Base-by-base conservation (phyloP, 179 eudicot species). In the Dionaea muscipula region DNA sequence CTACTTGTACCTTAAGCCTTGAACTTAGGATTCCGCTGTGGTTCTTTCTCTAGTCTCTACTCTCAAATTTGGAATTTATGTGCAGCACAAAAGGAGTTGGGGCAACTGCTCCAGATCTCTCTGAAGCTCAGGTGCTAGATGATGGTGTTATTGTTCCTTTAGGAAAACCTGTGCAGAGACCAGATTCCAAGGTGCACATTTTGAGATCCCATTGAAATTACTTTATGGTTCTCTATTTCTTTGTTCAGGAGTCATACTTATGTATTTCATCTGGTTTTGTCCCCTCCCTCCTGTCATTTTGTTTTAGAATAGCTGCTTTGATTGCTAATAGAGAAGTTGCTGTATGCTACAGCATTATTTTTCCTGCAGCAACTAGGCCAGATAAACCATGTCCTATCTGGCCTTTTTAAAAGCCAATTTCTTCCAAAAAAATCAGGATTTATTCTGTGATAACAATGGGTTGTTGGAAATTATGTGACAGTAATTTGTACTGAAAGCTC, bases 41-140 rank as follows among this genome's bases (percentile, higher is more conserved):
- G 5, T 31, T 31, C 35, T 31, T 31, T 11, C 5, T 31, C 35
- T n/a, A n/a, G n/a, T n/a, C 35, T 31, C 35, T 40, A 28, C 28
- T 37, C 49, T 15, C 27, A 37, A 3, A 35, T 2, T 38, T 55
- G 2, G 25, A 47, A 52, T 26, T 22, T 59, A 13, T 35, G 19
- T 65, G 58, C 87, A 93, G 99, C 72, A 88, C 99, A 15, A 93
- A 93, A 78, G 96, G 99, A 71, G 85, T 93, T 61, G 96, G 96
- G 26, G 41, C 65, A 38, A 88, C 94, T 28, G 87, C 85, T 47
- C 94, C 95, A 39, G 78, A 88, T 75, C 53, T 63, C 48, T 79
- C 84, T 1, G 68, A 85, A 65, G 70, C 70, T 36, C 67, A 63
- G 53, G 71, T 67, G 53, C 89, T 85, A 38, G 79, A 85, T 43